Percentiles rank a stretch among this genome's conserved stretches.
These are phyloP conservation scores for Sindora glabra DNA, from an alignment of 306 rosid genomes.

Conservation along the genomic window DNA sequence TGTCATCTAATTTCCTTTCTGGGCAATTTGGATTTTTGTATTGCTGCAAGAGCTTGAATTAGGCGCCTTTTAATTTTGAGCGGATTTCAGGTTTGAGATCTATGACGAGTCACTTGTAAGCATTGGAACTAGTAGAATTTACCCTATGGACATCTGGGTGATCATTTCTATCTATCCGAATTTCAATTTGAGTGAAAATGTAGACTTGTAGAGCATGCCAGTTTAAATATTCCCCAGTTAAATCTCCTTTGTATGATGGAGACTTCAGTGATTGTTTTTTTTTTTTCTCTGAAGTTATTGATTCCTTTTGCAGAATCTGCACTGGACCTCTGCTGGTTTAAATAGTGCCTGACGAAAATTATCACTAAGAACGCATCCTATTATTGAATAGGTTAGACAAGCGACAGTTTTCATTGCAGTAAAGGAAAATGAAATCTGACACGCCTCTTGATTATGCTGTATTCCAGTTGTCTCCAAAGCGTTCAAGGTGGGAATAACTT, in stretches of 20 bases:
- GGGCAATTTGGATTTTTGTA: slow-evolving; percentile 34
- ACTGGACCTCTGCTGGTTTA: slow-evolving; percentile 12
- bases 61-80: slow-evolving; percentile 16
- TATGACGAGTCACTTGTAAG: slow-evolving; percentile 20
- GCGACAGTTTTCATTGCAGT: slow-evolving; percentile 20
- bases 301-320: slow-evolving; percentile 20
- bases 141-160: slow-evolving; percentile 24
- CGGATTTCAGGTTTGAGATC: slow-evolving; percentile 49
- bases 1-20: slow-evolving; percentile 20
- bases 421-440: slow-evolving; percentile 77
- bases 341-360: not conserved
- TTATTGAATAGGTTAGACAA: slow-evolving; percentile 34
- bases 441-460: slow-evolving; percentile 85
- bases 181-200: slow-evolving; percentile 23
- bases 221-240: slow-evolving; percentile 13
- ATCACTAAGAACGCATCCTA: slow-evolving; percentile 15
- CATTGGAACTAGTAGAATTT: slow-evolving; percentile 34
- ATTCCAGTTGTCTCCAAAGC: slow-evolving; percentile 83
- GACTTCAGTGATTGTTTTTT: slow-evolving; percentile 5
- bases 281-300: not conserved
- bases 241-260: not conserved
- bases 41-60: slow-evolving; percentile 17
- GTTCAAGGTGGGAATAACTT: slow-evolving; percentile 53
- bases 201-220: slow-evolving; percentile 27
- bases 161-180: slow-evolving; percentile 1